Conservation (phyloP, 805 yeast genomes). For the Isabelozyma heimii region DNA sequence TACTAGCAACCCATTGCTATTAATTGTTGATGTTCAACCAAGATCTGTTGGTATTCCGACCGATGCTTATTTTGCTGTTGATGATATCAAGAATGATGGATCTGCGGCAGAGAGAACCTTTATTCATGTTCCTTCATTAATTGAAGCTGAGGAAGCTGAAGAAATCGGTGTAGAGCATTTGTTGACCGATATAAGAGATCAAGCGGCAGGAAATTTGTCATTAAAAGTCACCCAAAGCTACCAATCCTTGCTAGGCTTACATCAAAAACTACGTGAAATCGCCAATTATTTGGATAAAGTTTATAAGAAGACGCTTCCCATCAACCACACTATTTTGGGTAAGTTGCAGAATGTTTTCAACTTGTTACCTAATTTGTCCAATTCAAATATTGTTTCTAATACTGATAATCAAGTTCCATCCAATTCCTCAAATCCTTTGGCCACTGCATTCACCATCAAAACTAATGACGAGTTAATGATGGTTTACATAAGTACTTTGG, state of each 20-base stretch:
- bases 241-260: conserved; percentile 82
- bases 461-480: conserved; percentile 97
- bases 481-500: conserved; percentile 83
- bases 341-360: conserved; percentile 94
- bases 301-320: conserved; percentile 66
- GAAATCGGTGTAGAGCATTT: conserved; percentile 98
- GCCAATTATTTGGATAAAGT: conserved; percentile 76
- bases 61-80: conserved; percentile 89
- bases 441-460: conserved; percentile 82
- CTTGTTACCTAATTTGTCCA: conserved; percentile 74
- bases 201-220: conserved; percentile 91
- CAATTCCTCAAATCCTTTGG: conserved; percentile 49
- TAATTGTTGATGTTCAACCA: conserved; percentile 90
- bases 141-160: conserved; percentile 98
- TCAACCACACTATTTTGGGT: conserved; percentile 87
- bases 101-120: conserved; percentile 89
- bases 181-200: conserved; percentile 90
- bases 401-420: conserved; percentile 9
- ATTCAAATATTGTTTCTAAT: conserved; percentile 14
- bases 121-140: conserved; percentile 85
- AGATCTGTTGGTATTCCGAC: conserved; percentile 88
- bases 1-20: conserved; percentile 73
- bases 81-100: conserved; percentile 95
- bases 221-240: conserved; percentile 85
- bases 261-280: conserved; percentile 73